Evolutionary conservation across 2,329 filamentous ascomycete genomes (phyloP).

Genomic region (Colletotrichum tamarilloi): DNA sequence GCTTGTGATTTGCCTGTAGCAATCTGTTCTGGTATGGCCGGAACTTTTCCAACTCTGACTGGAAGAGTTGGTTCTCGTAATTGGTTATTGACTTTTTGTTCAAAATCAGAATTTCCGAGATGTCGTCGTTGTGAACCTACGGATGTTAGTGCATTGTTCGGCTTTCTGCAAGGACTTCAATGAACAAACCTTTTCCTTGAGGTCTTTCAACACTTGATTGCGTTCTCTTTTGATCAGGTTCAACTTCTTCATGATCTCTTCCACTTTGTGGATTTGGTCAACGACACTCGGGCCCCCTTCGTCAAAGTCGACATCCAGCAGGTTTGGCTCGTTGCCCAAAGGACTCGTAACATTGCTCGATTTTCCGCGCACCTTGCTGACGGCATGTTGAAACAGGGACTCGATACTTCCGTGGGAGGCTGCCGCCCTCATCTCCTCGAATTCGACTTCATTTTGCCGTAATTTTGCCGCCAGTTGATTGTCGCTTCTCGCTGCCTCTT

Average conservation of each 20-base stretch:
- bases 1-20: constrained; percentile 94
- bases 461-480: constrained; percentile 84
- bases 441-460: constrained; percentile 86
- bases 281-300: constrained; percentile 83
- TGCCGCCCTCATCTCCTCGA: constrained; percentile 94
- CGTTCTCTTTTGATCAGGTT: constrained; percentile 93
- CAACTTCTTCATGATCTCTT: constrained; percentile 90
- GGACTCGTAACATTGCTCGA: constrained; percentile 71
- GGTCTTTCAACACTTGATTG: constrained; percentile 90
- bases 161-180: background rate
- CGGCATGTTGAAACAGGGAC: constrained; percentile 86
- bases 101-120: constrained; percentile 94
- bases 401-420: constrained; percentile 89
- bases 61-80: constrained; percentile 92
- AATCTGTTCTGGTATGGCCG: constrained; percentile 91
- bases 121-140: constrained; percentile 94
- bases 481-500: constrained; percentile 90
- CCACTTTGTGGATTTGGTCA: constrained; percentile 89
- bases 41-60: constrained; percentile 98
- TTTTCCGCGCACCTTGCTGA: constrained; percentile 80
- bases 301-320: constrained; percentile 92
- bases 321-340: constrained; percentile 73
- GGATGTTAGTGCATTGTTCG: constrained; percentile 37
- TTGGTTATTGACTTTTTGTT: constrained; percentile 98
- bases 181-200: constrained; percentile 89